Evolutionary conservation across 2,329 filamentous ascomycete species (phyloP), one percentile per base, ranked within the genome.

Genomic region (Fonsecaea multimorphosa): DNA sequence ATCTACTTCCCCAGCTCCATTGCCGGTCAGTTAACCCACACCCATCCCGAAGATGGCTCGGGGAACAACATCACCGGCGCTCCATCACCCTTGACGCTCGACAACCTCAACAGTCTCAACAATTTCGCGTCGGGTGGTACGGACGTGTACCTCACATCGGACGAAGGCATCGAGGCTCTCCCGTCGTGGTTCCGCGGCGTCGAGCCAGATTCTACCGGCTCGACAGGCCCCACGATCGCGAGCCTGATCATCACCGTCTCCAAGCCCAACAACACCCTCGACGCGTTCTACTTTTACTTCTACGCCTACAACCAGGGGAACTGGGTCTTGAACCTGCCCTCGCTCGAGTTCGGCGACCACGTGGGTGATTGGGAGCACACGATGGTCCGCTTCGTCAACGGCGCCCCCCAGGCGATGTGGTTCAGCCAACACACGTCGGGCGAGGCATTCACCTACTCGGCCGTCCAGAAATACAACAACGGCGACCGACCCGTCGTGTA

Each of bases 231-330:
- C 2, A 36, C 61, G 1, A 62, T 53, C 2, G 82, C 82, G 3
- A 81, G 80, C 40, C 80, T 80, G 0, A 81, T 90, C 34, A 83
- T 91, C 22, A 80, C 87, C 3, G 84, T 83, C 62, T 81, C 88
- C 69, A 86, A 87, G 65, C 84, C 82, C 0, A 76, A 81, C 58
- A 79, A 79, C 27, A 79, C 77, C 3, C 76, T 87, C 1, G 85
- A 89, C 76, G 86, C 82, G 0, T 89, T 87, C 72, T 89, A 87
- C 75, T 85, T 88, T 73, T 88, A 87, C 72, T 88, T 87, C 70
- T 86, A 86, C 71, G 81, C 84, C 75, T 83, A 72, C 59, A 76
- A 74, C 64, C 67, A 72, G 62, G 72, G 72, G 31, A 84, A 85
- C 32, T 79, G 75, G 1, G 81, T 86, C 0, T 40, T 71, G 2